Conservation (phyloP, 2,329 filamentous ascomycete genomes). For the Fusarium floridanum region DNA sequence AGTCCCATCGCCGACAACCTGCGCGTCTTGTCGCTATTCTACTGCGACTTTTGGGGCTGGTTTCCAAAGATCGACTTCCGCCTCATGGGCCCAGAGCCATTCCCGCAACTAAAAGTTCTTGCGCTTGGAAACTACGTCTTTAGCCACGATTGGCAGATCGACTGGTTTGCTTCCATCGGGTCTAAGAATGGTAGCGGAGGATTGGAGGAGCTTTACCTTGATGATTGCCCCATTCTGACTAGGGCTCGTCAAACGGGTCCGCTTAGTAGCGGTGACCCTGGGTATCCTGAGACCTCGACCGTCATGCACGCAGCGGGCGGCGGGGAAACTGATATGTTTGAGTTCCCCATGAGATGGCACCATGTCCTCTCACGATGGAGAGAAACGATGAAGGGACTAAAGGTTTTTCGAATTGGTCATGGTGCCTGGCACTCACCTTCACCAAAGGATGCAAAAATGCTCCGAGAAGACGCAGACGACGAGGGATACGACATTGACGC, state of each 20-base stretch:
- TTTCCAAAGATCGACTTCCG: slow-evolving; percentile 54
- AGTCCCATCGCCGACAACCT: slow-evolving; percentile 38
- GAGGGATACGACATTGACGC: not conserved
- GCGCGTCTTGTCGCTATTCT: slow-evolving; percentile 55
- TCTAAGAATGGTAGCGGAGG: slow-evolving; percentile 20
- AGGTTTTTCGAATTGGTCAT: slow-evolving; percentile 7
- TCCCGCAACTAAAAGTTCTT: slow-evolving; percentile 56
- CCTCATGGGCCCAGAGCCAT: slow-evolving; percentile 28
- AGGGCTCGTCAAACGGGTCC: not conserved
- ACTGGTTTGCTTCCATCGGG: slow-evolving; percentile 58
- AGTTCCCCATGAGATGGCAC: slow-evolving; percentile 8
- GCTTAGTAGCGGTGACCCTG: not conserved
- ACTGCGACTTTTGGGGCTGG: slow-evolving; percentile 55
- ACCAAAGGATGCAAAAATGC: not conserved
- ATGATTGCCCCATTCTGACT: slow-evolving; percentile 56
- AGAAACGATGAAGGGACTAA: slow-evolving; percentile 11
- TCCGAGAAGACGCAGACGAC: not conserved
- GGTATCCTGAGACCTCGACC: not conserved
- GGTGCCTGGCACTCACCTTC: not conserved
- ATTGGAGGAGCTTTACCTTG: slow-evolving; percentile 57
- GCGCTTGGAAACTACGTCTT: slow-evolving; percentile 58
- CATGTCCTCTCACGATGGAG: slow-evolving; percentile 10
- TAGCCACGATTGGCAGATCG: slow-evolving; percentile 59
- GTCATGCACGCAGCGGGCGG: not conserved
- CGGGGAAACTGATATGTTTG: not conserved